These are phyloP conservation scores for Paraglomus brasilianum DNA, from an alignment of 192 early-diverging fungal genomes.

Conservation along the genomic window DNA sequence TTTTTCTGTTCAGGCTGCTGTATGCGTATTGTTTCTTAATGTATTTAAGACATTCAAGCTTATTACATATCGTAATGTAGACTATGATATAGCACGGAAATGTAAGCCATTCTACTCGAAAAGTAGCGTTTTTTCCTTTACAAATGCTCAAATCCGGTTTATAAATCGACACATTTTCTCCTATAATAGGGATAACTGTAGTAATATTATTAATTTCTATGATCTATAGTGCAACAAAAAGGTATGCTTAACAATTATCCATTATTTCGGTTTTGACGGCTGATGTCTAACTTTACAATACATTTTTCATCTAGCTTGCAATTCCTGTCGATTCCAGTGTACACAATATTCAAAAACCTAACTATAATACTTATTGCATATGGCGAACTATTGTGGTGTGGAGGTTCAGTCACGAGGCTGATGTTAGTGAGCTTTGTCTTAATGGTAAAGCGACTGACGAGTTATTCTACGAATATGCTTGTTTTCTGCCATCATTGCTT, in stretches of 20 bases:
- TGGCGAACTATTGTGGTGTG: slow-evolving; percentile 82
- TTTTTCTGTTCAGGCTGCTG: not conserved
- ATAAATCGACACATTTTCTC: not conserved
- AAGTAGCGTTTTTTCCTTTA: too few species aligned
- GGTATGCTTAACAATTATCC: slow-evolving; percentile 34
- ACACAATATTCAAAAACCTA: slow-evolving; percentile 98
- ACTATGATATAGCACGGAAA: not conserved
- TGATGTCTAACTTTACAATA: not conserved
- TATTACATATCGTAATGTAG: slow-evolving; percentile 5
- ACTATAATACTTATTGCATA: slow-evolving; percentile 98
- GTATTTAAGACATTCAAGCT: slow-evolving; percentile 17
- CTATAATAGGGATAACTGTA: slow-evolving; percentile 73
- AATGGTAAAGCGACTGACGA: slow-evolving; percentile 52
- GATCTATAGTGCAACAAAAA: slow-evolving; percentile 97
- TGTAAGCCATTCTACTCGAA: not conserved
- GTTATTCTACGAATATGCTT: not conserved
- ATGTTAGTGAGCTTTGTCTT: slow-evolving; percentile 83
- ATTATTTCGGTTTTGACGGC: not conserved
- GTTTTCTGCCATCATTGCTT: slow-evolving; percentile 3
- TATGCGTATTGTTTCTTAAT: slow-evolving; percentile 9
- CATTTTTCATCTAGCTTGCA: slow-evolving; percentile 54
- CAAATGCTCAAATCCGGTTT: too few species aligned
- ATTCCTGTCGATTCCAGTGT: slow-evolving; percentile 89
- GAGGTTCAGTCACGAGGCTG: slow-evolving; percentile 74
- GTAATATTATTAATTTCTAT: slow-evolving; percentile 82